Base-by-base conservation (phyloP, 352 stramenopile species). In the Globisporangium parvum region DNA sequence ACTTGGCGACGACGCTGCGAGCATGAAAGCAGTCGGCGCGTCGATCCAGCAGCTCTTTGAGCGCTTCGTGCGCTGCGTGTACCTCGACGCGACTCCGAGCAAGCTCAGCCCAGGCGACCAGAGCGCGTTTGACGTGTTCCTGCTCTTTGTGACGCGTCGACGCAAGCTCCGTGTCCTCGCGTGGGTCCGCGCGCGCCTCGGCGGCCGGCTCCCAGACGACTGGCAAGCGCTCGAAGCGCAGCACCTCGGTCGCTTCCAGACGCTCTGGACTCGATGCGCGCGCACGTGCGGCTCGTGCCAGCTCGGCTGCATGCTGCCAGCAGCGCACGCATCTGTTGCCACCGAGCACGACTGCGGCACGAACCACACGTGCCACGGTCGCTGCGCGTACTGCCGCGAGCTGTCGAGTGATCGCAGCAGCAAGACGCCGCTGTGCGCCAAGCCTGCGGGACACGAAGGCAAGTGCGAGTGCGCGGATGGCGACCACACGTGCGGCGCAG, bases 271-370 rank as follows among this genome's bases (percentile, higher is more conserved):
- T 2, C 83, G 83, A 2, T 93, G 83, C 47, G 65, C 83, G 31
- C 72, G 76, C 49, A 60, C 68, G 6, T 93, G 83, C 46, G 60
- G 59, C 2, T 28, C 70, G 0, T 91, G 77, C 18, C 69, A 71
- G 11, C 59, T 91, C 18, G 77, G 83, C 0, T 93, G 83, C 23
- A 78, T 91, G 75, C 73, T 88, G 39, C 60, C 68, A 23, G 71
- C 71, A 6, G 42, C 65, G 11, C 80, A 91, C 51, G 17, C 41
- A 20, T 26, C 59, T 0, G 53, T 59, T 1, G 59, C 51, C 18
- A 55, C 33, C 0, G 21, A 20, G 0, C 83, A 93, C 51, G 60
- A 87, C 46, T 93, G 83, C 53, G 65, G 63, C 15, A 80, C 63
- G 0, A 77, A 45, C 31, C 83, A 91, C 51, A 40, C 55, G 0